These are phyloP conservation scores for Acer campestre DNA, from an alignment of 345 rosid genomes.

Conservation along the genomic window DNA sequence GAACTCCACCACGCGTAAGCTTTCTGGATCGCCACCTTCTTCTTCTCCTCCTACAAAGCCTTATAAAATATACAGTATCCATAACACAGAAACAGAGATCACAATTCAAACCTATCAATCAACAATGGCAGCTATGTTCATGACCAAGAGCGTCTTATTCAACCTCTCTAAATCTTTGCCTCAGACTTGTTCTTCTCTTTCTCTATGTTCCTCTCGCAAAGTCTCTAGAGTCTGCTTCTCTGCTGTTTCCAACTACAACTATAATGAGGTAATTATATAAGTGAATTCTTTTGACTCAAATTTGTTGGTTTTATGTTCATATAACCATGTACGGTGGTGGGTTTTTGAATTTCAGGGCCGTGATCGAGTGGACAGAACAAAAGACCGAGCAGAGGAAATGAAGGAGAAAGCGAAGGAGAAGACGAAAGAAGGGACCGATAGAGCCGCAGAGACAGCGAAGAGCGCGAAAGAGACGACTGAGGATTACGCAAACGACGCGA, in stretches of 20 bases:
- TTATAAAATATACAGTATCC: background rate
- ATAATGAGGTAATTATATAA: slow-evolving; percentile 5
- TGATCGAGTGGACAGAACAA: slow-evolving; percentile 7
- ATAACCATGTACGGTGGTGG: background rate
- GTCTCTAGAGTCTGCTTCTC: slow-evolving; percentile 20
- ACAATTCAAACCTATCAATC: too few relatives aligned
- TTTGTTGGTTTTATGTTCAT: background rate
- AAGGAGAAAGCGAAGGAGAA: slow-evolving; percentile 26
- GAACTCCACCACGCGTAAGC: slow-evolving; percentile 13
- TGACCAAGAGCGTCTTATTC: slow-evolving; percentile 5
- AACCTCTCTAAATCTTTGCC: slow-evolving; percentile 20
- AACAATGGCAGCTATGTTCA: slow-evolving; percentile 17
- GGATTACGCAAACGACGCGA: slow-evolving; percentile 16
- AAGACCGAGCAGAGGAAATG: slow-evolving; percentile 18
- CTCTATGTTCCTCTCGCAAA: slow-evolving; percentile 12
- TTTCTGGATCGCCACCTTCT: slow-evolving; percentile 20
- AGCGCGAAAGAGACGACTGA: slow-evolving; percentile 23
- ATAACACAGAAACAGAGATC: background rate
- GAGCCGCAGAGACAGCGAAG: slow-evolving; percentile 10
- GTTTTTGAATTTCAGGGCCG: slow-evolving; percentile 3
- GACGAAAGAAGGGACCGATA: slow-evolving; percentile 18
- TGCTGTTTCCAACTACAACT: slow-evolving; percentile 7
- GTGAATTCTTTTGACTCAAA: background rate
- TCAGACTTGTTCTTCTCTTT: background rate
- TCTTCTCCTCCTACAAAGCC: background rate